phyloP scores from a whole-genome alignment of 2,329 filamentous ascomycete genomes.

The Cladobotryum protrusum region DNA sequence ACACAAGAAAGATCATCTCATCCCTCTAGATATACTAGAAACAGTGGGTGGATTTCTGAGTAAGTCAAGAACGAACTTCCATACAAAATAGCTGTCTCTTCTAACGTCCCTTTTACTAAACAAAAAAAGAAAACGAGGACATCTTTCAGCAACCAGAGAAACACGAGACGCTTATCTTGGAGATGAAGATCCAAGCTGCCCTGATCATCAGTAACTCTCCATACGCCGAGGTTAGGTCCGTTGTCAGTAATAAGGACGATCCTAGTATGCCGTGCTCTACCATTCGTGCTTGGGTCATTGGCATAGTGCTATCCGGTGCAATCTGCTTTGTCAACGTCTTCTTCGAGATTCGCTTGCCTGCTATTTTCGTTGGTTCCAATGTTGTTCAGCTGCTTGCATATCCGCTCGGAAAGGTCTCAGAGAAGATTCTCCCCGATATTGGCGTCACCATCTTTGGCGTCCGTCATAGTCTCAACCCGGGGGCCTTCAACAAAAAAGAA shows the following conservation, averaged over 20 bases:
- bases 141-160: conserved; percentile 32
- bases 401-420: conserved; percentile 40
- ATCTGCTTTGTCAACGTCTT: conserved; percentile 48
- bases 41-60: conserved; percentile 31
- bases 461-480: conserved; percentile 43
- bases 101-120: no score
- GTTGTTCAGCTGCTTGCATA: conserved; percentile 46
- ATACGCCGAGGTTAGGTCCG: conserved; percentile 49
- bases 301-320: conserved; percentile 39
- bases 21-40: conserved; percentile 27
- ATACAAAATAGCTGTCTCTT: no score
- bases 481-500: conserved; percentile 52
- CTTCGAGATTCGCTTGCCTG: conserved; percentile 48
- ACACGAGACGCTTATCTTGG: conserved; percentile 36
- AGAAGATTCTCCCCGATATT: conserved; percentile 38
- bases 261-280: conserved; percentile 42
- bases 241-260: conserved; percentile 50
- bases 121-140: conserved; percentile 21
- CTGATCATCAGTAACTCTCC: conserved; percentile 49
- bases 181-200: conserved; percentile 47
- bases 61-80: conserved; percentile 12
- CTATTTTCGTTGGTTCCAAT: conserved; percentile 43
- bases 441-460: conserved; percentile 36
- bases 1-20: conserved; percentile 33
- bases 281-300: conserved; percentile 46